These are phyloP conservation scores for Cornus controversa DNA, from an alignment of 148 eudicot species.

Conservation along the genomic window DNA sequence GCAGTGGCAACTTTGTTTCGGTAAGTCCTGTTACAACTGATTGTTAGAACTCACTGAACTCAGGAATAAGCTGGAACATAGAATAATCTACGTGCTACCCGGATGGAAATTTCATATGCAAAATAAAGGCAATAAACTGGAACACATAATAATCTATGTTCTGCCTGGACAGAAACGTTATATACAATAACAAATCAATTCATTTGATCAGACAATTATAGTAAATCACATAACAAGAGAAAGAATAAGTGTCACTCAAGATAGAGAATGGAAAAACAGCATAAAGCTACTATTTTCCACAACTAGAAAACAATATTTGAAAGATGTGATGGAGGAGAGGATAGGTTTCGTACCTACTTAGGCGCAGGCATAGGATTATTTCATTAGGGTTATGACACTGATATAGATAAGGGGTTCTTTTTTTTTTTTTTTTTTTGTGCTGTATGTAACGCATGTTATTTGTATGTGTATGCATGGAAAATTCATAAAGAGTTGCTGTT, in stretches of 20 bases:
- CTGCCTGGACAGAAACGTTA: background rate
- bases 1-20: conserved; percentile 81
- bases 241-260: background rate
- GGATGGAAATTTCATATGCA: background rate
- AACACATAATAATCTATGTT: background rate
- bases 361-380: too few species aligned
- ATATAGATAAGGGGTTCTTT: too few species aligned
- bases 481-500: too few species aligned
- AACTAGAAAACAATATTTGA: background rate
- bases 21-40: conserved; percentile 65
- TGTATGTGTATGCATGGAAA: too few species aligned
- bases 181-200: background rate
- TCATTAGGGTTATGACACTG: too few species aligned
- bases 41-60: background rate
- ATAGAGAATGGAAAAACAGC: background rate
- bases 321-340: too few species aligned
- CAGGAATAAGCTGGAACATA: background rate
- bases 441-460: too few species aligned
- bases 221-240: background rate
- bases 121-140: background rate
- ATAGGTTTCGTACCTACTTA: too few species aligned
- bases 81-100: background rate
- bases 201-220: background rate
- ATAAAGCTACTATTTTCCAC: background rate
- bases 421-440: too few species aligned